Percentiles rank a stretch among this genome's conserved stretches.
phyloP scores from a whole-genome alignment of 2,329 filamentous ascomycete species.

The Fusarium algeriense region DNA sequence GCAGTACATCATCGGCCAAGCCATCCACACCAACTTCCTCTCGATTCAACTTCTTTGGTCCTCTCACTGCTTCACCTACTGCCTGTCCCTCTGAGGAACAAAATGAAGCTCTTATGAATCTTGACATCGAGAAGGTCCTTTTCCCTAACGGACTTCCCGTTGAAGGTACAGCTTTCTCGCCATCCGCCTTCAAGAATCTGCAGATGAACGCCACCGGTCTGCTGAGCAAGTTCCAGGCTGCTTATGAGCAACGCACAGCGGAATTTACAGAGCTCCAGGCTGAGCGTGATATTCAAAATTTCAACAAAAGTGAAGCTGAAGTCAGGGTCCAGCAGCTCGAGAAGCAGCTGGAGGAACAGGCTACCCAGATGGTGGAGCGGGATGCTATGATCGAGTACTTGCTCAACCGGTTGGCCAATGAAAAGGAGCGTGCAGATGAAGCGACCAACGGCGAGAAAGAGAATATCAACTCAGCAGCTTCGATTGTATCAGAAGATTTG shows the following conservation, averaged over 20 bases:
- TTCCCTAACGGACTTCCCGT: conserved; percentile 60
- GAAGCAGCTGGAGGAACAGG: conserved; percentile 71
- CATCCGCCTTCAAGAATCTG: conserved; percentile 71
- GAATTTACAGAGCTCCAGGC: conserved; percentile 64
- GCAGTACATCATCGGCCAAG: conserved; percentile 50
- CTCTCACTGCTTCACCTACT: conserved; percentile 58
- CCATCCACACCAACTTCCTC: conserved; percentile 50
- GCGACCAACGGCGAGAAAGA: conserved; percentile 48
- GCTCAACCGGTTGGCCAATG: conserved; percentile 63
- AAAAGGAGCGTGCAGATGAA: conserved; percentile 62
- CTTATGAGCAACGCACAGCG: conserved; percentile 66
- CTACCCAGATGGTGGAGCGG: conserved; percentile 64
- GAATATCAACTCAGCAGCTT: conserved; percentile 53
- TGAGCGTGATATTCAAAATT: conserved; percentile 65
- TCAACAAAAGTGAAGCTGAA: conserved; percentile 69
- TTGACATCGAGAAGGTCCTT: conserved; percentile 68
- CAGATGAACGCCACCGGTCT: conserved; percentile 68
- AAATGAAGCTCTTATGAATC: conserved; percentile 66
- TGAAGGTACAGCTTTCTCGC: conserved; percentile 66
- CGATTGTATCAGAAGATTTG: conserved; percentile 65
- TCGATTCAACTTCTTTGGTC: conserved; percentile 61
- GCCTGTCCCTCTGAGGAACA: conserved; percentile 48
- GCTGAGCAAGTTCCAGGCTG: conserved; percentile 67
- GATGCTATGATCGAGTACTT: conserved; percentile 64
- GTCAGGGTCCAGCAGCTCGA: conserved; percentile 66